Conservation (phyloP, 2,329 filamentous ascomycete genomes). For the Beauveria sp. region DNA sequence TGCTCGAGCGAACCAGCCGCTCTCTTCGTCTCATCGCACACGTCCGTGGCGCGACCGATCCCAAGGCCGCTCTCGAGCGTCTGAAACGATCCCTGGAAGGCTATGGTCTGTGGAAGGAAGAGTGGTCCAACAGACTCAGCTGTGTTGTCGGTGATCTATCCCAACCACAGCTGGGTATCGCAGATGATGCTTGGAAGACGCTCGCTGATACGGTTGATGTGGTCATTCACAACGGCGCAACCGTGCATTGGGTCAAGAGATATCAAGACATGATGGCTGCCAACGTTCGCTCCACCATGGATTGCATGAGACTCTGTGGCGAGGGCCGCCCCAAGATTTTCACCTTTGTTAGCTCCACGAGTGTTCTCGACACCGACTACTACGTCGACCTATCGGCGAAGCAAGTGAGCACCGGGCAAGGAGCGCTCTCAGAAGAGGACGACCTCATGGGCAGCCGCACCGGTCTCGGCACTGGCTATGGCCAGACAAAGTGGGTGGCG, state of each 20-base stretch:
- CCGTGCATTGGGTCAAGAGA: constrained; percentile 72
- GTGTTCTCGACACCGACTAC: constrained; percentile 72
- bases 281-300: constrained; percentile 78
- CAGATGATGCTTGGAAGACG: constrained; percentile 55
- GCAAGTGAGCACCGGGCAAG: constrained; percentile 50
- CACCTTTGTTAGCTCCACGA: constrained; percentile 71
- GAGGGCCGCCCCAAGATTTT: constrained; percentile 71
- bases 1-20: constrained; percentile 42
- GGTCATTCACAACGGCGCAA: constrained; percentile 75
- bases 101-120: constrained; percentile 17
- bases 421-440: constrained; percentile 65
- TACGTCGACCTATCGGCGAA: constrained; percentile 67
- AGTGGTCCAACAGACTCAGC: constrained; percentile 57
- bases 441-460: constrained; percentile 68
- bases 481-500: constrained; percentile 79
- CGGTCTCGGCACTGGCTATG: constrained; percentile 80
- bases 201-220: constrained; percentile 62
- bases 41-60: constrained; percentile 58
- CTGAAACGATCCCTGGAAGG: constrained; percentile 78
- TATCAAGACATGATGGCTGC: constrained; percentile 64
- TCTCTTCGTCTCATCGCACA: constrained; percentile 52
- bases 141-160: constrained; percentile 68
- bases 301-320: constrained; percentile 68
- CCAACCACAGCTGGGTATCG: constrained; percentile 63
- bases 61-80: constrained; percentile 52